Conservation (phyloP, 306 rosid genomes). For the Mimosa pudica region DNA sequence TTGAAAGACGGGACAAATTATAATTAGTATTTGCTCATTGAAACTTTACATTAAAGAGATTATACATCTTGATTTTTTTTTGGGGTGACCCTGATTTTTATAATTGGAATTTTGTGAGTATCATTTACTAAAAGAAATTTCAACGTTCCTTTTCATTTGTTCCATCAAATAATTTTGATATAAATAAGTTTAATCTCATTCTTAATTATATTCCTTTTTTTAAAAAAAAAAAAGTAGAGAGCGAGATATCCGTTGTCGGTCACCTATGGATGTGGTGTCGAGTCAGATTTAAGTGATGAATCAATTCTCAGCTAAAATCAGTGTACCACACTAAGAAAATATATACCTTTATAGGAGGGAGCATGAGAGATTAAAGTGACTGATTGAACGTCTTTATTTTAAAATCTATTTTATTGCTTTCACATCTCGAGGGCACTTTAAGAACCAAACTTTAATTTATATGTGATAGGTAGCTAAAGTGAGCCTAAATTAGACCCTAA, state of each 20-base stretch:
- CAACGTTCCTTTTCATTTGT: background rate
- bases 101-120: background rate
- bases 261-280: slow-evolving; percentile 11
- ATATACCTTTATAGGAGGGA: background rate
- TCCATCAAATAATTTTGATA: background rate
- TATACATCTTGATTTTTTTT: background rate
- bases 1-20: background rate
- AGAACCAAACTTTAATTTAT: background rate
- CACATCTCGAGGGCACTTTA: background rate
- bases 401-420: background rate
- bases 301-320: slow-evolving; percentile 1
- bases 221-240: too few species aligned
- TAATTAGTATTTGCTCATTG: background rate
- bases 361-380: background rate
- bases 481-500: background rate
- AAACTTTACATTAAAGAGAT: background rate
- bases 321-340: background rate
- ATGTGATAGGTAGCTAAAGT: background rate
- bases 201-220: background rate
- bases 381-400: background rate
- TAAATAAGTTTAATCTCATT: background rate
- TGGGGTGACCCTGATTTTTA: background rate
- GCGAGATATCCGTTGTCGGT: slow-evolving; percentile 12
- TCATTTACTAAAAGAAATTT: background rate
- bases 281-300: slow-evolving; percentile 23